Percentiles rank a stretch among this genome's conserved stretches.
Conservation (phyloP, 306 rosid genomes). For the Trichosanthes truncata region DNA sequence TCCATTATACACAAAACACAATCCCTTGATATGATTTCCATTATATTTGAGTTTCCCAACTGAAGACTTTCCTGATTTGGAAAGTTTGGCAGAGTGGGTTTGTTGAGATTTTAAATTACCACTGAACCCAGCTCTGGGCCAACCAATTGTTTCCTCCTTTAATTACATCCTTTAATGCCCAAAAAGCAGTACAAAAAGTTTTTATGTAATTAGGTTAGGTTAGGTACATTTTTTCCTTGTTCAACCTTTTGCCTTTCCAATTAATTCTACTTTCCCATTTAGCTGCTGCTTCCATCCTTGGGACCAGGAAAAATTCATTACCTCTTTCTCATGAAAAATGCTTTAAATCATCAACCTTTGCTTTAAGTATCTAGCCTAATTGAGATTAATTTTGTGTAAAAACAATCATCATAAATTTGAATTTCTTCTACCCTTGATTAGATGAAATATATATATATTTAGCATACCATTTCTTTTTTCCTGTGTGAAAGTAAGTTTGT, state of each 20-base stretch:
- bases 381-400: no score
- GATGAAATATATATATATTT: no score
- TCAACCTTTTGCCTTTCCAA: not conserved
- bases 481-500: not conserved
- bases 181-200: not conserved
- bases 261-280: not conserved
- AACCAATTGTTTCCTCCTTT: constrained; percentile 9
- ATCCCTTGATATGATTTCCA: not conserved
- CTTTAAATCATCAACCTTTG: not conserved
- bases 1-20: not conserved
- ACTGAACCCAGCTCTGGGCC: not conserved
- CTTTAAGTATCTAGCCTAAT: not conserved
- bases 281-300: not conserved
- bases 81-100: not conserved
- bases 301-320: not conserved
- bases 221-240: not conserved
- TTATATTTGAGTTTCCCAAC: not conserved
- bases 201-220: not conserved
- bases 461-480: no score
- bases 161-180: not conserved
- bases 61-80: not conserved
- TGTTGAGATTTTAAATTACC: constrained; percentile 4
- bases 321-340: not conserved
- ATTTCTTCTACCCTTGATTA: no score
- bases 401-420: no score